These are phyloP conservation scores for Paulinella micropora DNA, from an alignment of 78 protist species.

Conservation along the genomic window DNA sequence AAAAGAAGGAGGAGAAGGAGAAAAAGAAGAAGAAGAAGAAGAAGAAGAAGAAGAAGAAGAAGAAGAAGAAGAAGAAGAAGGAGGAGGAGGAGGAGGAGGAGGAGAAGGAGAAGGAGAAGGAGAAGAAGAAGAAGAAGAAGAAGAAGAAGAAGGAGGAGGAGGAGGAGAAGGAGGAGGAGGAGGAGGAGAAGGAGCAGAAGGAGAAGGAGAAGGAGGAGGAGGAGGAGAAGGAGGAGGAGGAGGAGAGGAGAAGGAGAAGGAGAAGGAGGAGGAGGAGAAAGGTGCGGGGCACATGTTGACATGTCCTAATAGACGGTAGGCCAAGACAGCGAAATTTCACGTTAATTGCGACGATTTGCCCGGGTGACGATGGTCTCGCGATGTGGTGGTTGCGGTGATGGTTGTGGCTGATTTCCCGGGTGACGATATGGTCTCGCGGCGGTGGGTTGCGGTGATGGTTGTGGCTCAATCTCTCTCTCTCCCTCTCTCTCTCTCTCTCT, in stretches of 20 bases:
- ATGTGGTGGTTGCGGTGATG: too few species aligned
- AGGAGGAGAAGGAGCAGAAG: background rate
- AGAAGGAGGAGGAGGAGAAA: background rate
- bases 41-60: background rate
- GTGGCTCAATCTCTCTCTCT: too few species aligned
- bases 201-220: background rate
- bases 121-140: background rate
- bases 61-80: background rate
- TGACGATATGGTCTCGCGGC: too few species aligned
- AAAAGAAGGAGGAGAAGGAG: background rate
- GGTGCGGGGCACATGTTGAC: too few species aligned
- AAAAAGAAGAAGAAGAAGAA: background rate
- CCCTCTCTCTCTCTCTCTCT: too few species aligned
- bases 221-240: background rate
- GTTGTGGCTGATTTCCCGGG: too few species aligned
- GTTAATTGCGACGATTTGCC: too few species aligned
- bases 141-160: background rate
- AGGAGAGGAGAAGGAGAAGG: background rate
- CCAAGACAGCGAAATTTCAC: too few species aligned
- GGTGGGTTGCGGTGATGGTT: too few species aligned
- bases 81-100: background rate
- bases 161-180: background rate
- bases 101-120: background rate
- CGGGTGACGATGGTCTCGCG: too few species aligned
- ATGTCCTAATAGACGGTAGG: too few species aligned